These are phyloP conservation scores for Rhytidiadelphus loreus DNA, from an alignment of 225 moss, liverwort and hornwort genomes.

Conservation along the genomic window DNA sequence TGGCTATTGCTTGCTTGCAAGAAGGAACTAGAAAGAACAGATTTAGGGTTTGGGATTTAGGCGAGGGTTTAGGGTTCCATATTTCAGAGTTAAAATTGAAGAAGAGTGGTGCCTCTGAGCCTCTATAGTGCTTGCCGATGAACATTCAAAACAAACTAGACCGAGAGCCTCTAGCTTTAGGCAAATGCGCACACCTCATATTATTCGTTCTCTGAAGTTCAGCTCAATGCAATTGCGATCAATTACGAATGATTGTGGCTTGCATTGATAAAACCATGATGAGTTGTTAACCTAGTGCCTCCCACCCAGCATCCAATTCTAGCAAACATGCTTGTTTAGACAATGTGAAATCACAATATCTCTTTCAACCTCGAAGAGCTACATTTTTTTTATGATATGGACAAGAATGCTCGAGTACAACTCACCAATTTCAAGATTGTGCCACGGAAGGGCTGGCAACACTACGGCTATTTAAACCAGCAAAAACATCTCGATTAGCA, in stretches of 20 bases:
- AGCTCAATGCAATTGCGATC: background rate
- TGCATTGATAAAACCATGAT: background rate
- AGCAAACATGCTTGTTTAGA: background rate
- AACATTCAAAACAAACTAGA: background rate
- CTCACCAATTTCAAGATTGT: background rate
- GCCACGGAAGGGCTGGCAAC: slow-evolving; percentile 9
- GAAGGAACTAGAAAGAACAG: slow-evolving; percentile 14
- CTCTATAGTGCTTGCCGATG: background rate
- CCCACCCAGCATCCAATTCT: background rate
- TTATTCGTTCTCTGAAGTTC: background rate
- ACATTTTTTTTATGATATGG: background rate
- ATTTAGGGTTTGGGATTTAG: background rate
- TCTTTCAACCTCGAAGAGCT: background rate
- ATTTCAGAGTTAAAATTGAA: background rate
- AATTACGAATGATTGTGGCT: background rate
- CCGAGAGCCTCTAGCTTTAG: background rate
- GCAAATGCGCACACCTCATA: background rate
- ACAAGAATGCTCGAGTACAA: background rate
- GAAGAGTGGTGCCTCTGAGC: slow-evolving; percentile 31
- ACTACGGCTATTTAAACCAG: slow-evolving; percentile 33
- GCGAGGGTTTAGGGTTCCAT: background rate
- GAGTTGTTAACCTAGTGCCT: background rate
- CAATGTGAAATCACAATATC: background rate
- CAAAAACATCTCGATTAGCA: slow-evolving; percentile 20
- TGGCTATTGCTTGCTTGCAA: slow-evolving; percentile 30